Evolutionary conservation across 768 basidiomycete genomes (phyloP).

Genomic region (Collybiopsis confluens): DNA sequence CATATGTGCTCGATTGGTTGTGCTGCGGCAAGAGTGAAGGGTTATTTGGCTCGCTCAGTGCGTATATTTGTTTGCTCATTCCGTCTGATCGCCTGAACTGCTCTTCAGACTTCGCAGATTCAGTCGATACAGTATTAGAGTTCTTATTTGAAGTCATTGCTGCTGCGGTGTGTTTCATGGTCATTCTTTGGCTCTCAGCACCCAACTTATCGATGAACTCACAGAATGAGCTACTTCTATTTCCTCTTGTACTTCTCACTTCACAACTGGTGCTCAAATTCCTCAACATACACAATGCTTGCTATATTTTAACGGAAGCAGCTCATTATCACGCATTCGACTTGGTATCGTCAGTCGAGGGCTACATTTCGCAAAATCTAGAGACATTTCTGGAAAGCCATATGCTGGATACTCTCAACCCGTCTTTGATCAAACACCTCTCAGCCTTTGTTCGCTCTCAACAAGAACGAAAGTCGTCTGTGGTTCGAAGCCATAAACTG

Average conservation of each 20-base stretch:
- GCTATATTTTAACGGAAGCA: slow-evolving; percentile 78
- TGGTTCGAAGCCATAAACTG: slow-evolving; percentile 54
- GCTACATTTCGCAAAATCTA: slow-evolving; percentile 78
- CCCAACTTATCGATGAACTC: slow-evolving; percentile 4
- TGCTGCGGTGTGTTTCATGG: slow-evolving; percentile 57
- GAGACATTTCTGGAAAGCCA: slow-evolving; percentile 81
- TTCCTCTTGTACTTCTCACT: slow-evolving; percentile 78
- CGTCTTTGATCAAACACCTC: slow-evolving; percentile 63
- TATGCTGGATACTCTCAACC: slow-evolving; percentile 73
- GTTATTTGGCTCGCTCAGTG: slow-evolving; percentile 71
- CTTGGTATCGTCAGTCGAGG: slow-evolving; percentile 68
- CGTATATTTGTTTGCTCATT: slow-evolving; percentile 17
- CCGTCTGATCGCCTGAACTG: not conserved
- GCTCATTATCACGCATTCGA: slow-evolving; percentile 67
- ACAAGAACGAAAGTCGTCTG: slow-evolving; percentile 65
- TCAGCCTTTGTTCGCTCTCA: slow-evolving; percentile 47
- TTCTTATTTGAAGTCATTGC: slow-evolving; percentile 86
- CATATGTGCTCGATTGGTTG: slow-evolving; percentile 69
- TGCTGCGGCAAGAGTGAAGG: slow-evolving; percentile 67
- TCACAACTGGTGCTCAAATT: slow-evolving; percentile 68
- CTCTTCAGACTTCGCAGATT: slow-evolving; percentile 55
- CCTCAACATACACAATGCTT: slow-evolving; percentile 71
- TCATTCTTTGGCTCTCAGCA: not conserved
- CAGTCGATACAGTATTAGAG: slow-evolving; percentile 73
- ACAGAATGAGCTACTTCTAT: slow-evolving; percentile 87